Evolutionary conservation across 2,329 filamentous ascomycete species (phyloP).

Genomic region (Aspergillus persii): DNA sequence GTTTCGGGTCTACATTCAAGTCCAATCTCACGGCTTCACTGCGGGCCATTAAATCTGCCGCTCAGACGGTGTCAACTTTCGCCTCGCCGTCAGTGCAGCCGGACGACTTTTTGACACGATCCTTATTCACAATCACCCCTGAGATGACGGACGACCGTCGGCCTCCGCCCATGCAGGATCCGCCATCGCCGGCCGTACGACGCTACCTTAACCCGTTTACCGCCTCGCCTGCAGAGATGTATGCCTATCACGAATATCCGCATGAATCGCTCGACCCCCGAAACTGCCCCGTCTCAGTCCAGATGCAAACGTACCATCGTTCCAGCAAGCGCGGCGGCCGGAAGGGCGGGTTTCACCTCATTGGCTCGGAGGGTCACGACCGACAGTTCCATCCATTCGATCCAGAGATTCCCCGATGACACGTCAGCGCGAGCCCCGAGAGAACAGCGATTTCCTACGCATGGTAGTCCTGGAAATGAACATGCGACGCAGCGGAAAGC

Average conservation of each 20-base stretch:
- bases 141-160: slow-evolving; percentile 60
- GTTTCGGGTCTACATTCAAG: slow-evolving; percentile 53
- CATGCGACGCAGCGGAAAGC: slow-evolving; percentile 62
- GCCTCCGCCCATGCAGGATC: slow-evolving; percentile 52
- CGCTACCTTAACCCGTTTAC: slow-evolving; percentile 61
- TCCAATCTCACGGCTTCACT: slow-evolving; percentile 64
- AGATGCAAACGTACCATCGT: slow-evolving; percentile 59
- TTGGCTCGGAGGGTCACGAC: slow-evolving; percentile 43
- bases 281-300: slow-evolving; percentile 55
- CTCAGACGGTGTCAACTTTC: slow-evolving; percentile 61
- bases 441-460: slow-evolving; percentile 63
- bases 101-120: slow-evolving; percentile 60
- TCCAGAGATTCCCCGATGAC: slow-evolving; percentile 43
- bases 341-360: slow-evolving; percentile 36
- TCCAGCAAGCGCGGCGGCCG: slow-evolving; percentile 31
- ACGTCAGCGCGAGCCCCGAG: slow-evolving; percentile 60
- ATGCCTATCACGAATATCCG: slow-evolving; percentile 43
- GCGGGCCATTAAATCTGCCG: slow-evolving; percentile 60
- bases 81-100: slow-evolving; percentile 52
- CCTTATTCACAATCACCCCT: slow-evolving; percentile 55
- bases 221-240: slow-evolving; percentile 45
- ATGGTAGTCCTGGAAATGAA: slow-evolving; percentile 67
- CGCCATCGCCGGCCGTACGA: slow-evolving; percentile 56
- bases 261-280: slow-evolving; percentile 30
- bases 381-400: slow-evolving; percentile 37